Evolutionary conservation across 2,329 filamentous ascomycete species (phyloP).

Genomic region (Pseudonectria buxi): DNA sequence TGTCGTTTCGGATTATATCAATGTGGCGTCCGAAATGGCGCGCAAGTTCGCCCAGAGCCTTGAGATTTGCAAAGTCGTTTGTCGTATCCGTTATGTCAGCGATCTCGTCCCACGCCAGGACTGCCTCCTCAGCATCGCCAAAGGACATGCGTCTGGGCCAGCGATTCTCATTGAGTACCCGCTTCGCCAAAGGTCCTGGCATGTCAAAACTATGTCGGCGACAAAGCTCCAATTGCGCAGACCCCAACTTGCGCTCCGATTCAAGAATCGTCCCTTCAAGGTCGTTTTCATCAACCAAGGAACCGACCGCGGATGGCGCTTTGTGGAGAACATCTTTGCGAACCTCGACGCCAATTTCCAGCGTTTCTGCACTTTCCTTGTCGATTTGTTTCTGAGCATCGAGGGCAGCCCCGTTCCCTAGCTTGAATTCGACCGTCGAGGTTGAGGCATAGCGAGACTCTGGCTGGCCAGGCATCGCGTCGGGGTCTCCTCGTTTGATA

Average conservation of each 20-base stretch:
- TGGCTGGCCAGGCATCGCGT: conserved; percentile 18
- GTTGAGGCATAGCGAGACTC: conserved; percentile 20
- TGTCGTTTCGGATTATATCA: conserved; percentile 40
- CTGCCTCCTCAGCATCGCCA: conserved; percentile 66
- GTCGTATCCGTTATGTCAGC: conserved; percentile 31
- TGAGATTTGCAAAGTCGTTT: conserved; percentile 20
- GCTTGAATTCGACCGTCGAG: conserved; percentile 20
- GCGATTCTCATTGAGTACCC: conserved; percentile 46
- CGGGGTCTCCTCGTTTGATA: conserved; percentile 31
- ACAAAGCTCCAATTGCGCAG: conserved; percentile 44
- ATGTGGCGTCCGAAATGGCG: conserved; percentile 49
- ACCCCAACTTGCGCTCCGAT: conserved; percentile 39
- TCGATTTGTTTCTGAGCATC: conserved; percentile 18
- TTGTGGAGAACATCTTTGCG: conserved; percentile 35
- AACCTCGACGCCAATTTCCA: conserved; percentile 33
- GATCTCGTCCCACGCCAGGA: conserved; percentile 59
- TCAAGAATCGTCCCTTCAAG: conserved; percentile 47
- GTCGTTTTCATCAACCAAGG: conserved; percentile 52
- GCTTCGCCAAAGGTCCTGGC: conserved; percentile 23
- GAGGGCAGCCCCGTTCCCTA: conserved; percentile 13
- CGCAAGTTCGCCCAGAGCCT: conserved; percentile 45
- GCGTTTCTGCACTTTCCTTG: conserved; percentile 17
- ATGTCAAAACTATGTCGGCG: conserved; percentile 54
- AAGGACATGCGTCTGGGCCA: conserved; percentile 72
- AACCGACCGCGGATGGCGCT: conserved; percentile 51